phyloP scores from a whole-genome alignment of 2,329 filamentous ascomycete genomes.

The Sporothrix protearum region DNA sequence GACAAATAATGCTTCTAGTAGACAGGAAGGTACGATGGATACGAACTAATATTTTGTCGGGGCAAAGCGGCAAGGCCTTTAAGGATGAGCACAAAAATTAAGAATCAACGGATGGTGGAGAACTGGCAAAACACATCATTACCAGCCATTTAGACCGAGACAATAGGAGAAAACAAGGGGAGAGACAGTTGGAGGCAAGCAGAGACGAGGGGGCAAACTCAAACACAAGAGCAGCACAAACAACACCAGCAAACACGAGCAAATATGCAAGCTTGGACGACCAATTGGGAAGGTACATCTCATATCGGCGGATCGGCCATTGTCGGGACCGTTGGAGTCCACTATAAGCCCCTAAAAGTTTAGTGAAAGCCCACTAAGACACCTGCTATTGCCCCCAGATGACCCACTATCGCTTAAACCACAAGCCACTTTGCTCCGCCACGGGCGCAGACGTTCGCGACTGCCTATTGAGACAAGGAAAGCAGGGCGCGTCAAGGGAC shows the following conservation, averaged over 20 bases:
- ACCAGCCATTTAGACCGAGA: neutral
- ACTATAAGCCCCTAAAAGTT: neutral
- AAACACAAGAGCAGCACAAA: neutral
- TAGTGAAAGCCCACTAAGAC: neutral
- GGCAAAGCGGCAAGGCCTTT: neutral
- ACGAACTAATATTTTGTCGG: neutral
- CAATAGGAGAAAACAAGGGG: neutral
- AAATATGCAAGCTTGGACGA: neutral
- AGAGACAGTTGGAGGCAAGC: neutral
- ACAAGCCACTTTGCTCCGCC: constrained; percentile 6
- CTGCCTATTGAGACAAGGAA: neutral
- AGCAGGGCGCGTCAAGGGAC: neutral
- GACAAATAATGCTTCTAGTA: neutral
- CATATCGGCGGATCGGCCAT: neutral
- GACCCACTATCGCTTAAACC: neutral
- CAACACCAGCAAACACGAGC: neutral
- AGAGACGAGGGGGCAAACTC: neutral
- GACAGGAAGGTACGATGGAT: neutral
- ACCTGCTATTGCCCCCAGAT: neutral
- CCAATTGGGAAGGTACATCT: constrained; percentile 5
- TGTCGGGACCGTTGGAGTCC: neutral
- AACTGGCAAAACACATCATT: neutral
- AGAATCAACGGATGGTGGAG: neutral
- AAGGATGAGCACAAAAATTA: neutral
- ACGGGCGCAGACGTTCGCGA: neutral